A percentile compares a stretch with the other conserved stretches of the same genome.
Evolutionary conservation across 192 early-diverging fungal genomes (phyloP).

Genomic region (Rhizophagus prolifer): DNA sequence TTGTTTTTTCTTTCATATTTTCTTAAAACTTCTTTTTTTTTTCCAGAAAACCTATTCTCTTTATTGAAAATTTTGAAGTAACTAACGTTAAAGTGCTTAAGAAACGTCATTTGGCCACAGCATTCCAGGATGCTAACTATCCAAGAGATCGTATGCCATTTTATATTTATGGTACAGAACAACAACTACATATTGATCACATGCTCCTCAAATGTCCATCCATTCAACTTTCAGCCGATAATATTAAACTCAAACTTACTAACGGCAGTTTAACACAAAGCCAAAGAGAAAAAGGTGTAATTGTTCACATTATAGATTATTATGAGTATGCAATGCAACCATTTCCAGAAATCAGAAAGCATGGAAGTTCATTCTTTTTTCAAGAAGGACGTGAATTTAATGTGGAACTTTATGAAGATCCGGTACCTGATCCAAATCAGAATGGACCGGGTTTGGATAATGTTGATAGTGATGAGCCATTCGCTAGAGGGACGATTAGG

Average conservation of each 20-base stretch:
- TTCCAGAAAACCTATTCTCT: neutral
- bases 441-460: neutral
- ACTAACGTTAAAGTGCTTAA: slow-evolving; percentile 1
- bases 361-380: neutral
- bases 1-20: neutral
- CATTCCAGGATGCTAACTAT: neutral
- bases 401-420: slow-evolving; percentile 4
- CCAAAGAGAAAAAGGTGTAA: neutral
- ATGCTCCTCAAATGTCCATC: slow-evolving; percentile 6
- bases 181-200: slow-evolving; percentile 1
- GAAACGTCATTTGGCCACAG: neutral
- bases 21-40: neutral
- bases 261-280: neutral
- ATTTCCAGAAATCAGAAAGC: neutral
- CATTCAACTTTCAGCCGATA: neutral
- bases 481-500: neutral
- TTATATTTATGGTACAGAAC: slow-evolving; percentile 7
- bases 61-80: neutral
- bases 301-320: neutral
- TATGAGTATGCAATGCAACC: neutral
- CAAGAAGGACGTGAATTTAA: neutral
- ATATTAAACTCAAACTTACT: neutral
- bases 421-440: neutral
- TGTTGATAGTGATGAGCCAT: neutral
- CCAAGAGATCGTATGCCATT: slow-evolving; percentile 2